phyloP scores from a whole-genome alignment of 345 rosid genomes.

The Moricandia arvensis region DNA sequence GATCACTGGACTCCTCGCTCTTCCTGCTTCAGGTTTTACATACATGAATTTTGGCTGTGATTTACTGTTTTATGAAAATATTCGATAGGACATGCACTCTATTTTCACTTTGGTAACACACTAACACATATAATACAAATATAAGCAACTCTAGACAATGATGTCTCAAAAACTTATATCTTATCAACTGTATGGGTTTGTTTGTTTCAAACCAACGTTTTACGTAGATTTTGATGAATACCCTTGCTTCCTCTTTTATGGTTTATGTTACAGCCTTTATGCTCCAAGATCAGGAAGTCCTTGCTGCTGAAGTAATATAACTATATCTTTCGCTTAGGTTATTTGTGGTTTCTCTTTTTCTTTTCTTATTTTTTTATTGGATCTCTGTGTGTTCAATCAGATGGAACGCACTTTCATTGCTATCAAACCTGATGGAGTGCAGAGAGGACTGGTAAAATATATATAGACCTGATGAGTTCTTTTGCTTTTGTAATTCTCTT shows the following conservation, averaged over 20 bases:
- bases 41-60: neutral
- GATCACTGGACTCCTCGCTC: conserved; percentile 68
- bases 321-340: neutral
- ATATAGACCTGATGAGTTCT: neutral
- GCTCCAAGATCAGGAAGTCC: conserved; percentile 88
- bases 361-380: neutral
- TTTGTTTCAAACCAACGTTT: neutral
- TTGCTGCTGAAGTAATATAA: conserved; percentile 77
- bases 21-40: conserved; percentile 77
- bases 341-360: neutral
- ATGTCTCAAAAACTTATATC: neutral
- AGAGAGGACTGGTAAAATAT: conserved; percentile 76
- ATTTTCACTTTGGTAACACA: neutral
- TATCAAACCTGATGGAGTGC: conserved; percentile 98
- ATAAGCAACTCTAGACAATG: neutral
- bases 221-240: neutral
- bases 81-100: neutral
- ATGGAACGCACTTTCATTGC: conserved; percentile 94
- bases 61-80: neutral
- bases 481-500: neutral
- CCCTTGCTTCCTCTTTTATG: neutral
- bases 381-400: conserved; percentile 37
- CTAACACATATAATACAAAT: neutral
- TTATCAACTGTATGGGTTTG: neutral
- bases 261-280: conserved; percentile 51